phyloP scores from a whole-genome alignment of 2,329 filamentous ascomycete species.

The Epichloe festucae region DNA sequence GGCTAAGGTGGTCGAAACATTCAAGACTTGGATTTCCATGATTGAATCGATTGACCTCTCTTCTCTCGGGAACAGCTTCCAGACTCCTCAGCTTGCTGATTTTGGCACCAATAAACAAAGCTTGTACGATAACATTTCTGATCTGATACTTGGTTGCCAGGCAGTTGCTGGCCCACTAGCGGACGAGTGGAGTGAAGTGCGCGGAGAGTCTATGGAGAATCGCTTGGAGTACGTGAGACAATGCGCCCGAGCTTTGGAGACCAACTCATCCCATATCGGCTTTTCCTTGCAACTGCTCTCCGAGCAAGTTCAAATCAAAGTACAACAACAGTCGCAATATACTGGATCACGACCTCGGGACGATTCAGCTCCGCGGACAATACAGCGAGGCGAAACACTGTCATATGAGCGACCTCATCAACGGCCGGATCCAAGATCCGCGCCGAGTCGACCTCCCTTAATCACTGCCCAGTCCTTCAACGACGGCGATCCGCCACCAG shows the following conservation, averaged over 20 bases:
- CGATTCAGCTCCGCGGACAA: conserved; percentile 32
- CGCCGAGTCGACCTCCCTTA: conserved; percentile 31
- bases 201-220: conserved; percentile 79
- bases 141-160: conserved; percentile 78
- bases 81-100: conserved; percentile 74
- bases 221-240: conserved; percentile 68
- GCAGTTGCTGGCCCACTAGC: conserved; percentile 80
- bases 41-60: conserved; percentile 88
- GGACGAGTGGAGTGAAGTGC: conserved; percentile 92
- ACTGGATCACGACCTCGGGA: conserved; percentile 30
- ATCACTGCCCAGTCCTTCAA: conserved; percentile 49
- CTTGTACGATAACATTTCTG: conserved; percentile 84
- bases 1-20: conserved; percentile 71
- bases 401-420: conserved; percentile 41
- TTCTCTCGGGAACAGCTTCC: conserved; percentile 61
- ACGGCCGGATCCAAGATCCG: conserved; percentile 40
- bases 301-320: conserved; percentile 58
- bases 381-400: conserved; percentile 46
- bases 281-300: conserved; percentile 80
- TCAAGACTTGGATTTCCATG: conserved; percentile 77
- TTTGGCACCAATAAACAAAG: conserved; percentile 87
- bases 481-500: conserved; percentile 41
- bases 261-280: conserved; percentile 73
- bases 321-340: conserved; percentile 24
- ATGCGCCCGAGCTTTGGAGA: conserved; percentile 70